These are phyloP conservation scores for Tulasnella sp. DNA, from an alignment of 768 basidiomycete species.

Conservation along the genomic window DNA sequence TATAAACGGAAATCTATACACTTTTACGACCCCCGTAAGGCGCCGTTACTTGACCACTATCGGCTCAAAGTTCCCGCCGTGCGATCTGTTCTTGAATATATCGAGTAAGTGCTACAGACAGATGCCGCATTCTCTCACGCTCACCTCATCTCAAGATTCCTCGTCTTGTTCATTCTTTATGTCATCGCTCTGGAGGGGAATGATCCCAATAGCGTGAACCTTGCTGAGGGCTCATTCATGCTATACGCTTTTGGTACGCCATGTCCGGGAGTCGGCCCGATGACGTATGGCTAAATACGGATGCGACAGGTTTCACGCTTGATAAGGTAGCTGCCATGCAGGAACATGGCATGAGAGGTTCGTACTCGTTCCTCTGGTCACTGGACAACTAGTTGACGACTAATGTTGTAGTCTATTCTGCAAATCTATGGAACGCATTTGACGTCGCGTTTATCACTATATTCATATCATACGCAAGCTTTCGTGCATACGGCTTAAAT, in stretches of 20 bases:
- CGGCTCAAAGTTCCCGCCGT: conserved; percentile 89
- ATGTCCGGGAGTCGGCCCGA: not conserved
- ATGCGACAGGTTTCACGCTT: conserved; percentile 61
- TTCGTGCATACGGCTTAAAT: conserved; percentile 69
- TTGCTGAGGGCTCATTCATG: conserved; percentile 64
- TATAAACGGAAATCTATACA: conserved; percentile 88
- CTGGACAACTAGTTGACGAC: not conserved
- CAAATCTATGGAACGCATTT: conserved; percentile 64
- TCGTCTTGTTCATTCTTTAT: conserved; percentile 68
- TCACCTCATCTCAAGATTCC: conserved; percentile 42
- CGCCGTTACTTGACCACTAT: conserved; percentile 90
- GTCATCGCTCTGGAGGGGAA: conserved; percentile 68
- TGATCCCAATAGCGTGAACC: conserved; percentile 47
- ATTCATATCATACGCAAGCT: conserved; percentile 59
- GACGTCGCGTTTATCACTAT: conserved; percentile 83
- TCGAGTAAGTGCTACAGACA: conserved; percentile 41
- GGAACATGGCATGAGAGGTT: conserved; percentile 85
- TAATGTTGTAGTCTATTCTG: conserved; percentile 21
- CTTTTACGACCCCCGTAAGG: conserved; percentile 89
- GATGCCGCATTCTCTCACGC: conserved; percentile 4
- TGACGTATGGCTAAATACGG: conserved; percentile 30
- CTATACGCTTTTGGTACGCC: conserved; percentile 32
- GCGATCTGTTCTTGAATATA: conserved; percentile 79
- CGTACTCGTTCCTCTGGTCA: not conserved
- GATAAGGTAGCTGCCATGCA: conserved; percentile 93